phyloP scores from a whole-genome alignment of 1,284 basidiomycete genomes.

The Neolentinus lepideus region DNA sequence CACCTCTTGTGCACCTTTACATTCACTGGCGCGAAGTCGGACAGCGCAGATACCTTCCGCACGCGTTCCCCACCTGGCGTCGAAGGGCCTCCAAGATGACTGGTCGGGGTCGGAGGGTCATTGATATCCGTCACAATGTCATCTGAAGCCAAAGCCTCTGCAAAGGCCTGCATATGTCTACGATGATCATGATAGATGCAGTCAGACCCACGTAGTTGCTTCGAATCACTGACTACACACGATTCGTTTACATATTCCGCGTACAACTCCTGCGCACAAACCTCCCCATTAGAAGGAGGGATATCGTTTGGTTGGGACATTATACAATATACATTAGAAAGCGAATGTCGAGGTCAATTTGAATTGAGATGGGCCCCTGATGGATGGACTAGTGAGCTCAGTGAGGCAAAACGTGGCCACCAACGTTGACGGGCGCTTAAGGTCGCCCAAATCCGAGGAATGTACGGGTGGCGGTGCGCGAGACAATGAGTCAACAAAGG shows the following conservation, averaged over 20 bases:
- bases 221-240: conserved; percentile 33
- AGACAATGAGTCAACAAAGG: too few relatives aligned
- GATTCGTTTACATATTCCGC: conserved; percentile 64
- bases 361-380: not conserved
- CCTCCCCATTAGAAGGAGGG: conserved; percentile 2
- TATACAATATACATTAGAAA: not conserved
- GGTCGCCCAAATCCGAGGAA: too few relatives aligned
- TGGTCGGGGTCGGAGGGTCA: conserved; percentile 24
- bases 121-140: conserved; percentile 27
- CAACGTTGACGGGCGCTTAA: too few relatives aligned
- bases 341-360: not conserved
- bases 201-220: not conserved
- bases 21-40: conserved; percentile 91
- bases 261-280: conserved; percentile 17
- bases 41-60: conserved; percentile 81
- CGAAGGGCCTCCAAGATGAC: conserved; percentile 27
- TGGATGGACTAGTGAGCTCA: too few relatives aligned
- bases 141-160: conserved; percentile 55
- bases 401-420: too few relatives aligned
- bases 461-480: too few relatives aligned
- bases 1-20: conserved; percentile 48
- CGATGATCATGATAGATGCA: not conserved
- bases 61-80: conserved; percentile 29
- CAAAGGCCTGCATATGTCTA: conserved; percentile 71
- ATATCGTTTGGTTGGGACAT: not conserved